Evolutionary conservation across 1,284 basidiomycete species (phyloP).

Genomic region (Ceratobasidium sp.): DNA sequence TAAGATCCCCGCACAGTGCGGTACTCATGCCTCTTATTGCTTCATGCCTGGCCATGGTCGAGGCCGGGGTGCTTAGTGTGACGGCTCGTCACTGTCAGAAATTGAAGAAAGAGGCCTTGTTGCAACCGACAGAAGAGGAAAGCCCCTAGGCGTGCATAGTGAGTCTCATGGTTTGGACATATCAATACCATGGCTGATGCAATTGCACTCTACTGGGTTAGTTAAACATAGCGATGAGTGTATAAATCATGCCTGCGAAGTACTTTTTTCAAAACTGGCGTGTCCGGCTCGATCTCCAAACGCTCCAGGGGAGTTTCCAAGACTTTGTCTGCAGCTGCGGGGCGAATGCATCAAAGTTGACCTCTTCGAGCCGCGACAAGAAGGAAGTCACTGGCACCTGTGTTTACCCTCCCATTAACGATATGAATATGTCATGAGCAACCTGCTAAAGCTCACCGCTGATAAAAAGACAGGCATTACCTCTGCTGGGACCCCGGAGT

Average conservation of each 20-base stretch:
- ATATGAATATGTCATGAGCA: constrained; percentile 18
- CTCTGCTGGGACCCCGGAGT: constrained; percentile 52
- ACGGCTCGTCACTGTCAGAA: no score
- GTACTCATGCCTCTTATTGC: no score
- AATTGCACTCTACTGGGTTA: no score
- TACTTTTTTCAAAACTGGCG: constrained; percentile 53
- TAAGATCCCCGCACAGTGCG: no score
- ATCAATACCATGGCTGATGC: no score
- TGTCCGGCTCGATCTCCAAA: constrained; percentile 71
- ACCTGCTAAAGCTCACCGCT: constrained; percentile 63
- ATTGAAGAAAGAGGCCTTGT: no score
- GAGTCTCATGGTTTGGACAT: no score
- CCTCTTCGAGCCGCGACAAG: constrained; percentile 74
- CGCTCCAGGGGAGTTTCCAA: constrained; percentile 86
- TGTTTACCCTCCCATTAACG: constrained; percentile 30
- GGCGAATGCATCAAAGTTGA: constrained; percentile 85
- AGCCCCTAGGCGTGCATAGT: no score
- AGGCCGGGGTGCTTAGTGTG: no score
- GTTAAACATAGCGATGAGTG: constrained; percentile 7
- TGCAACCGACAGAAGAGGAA: no score
- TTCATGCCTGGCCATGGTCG: no score
- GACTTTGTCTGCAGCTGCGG: constrained; percentile 72
- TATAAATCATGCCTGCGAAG: no score
- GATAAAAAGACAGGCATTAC: constrained; percentile 81
- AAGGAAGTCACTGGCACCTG: constrained; percentile 80